A percentile compares a stretch with the other conserved stretches of the same genome.
phyloP scores from a whole-genome alignment of 1,284 basidiomycete species.

The Marasmius oreades region DNA sequence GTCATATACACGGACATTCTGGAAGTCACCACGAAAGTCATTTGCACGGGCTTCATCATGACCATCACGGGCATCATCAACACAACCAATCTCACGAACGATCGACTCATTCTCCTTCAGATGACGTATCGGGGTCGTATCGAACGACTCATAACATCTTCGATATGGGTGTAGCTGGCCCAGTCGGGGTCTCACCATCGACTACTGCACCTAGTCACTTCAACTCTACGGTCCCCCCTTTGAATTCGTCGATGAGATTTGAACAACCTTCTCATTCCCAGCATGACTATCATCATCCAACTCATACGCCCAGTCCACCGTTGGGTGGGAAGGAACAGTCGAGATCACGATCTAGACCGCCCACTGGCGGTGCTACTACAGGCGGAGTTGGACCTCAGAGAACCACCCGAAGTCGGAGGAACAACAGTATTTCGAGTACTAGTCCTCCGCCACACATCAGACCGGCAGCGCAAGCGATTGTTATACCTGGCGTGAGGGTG shows the following conservation, averaged over 20 bases:
- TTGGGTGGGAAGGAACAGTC: constrained; percentile 26
- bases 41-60: constrained; percentile 12
- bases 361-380: constrained; percentile 15
- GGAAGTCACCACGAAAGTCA: constrained; percentile 16
- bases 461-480: constrained; percentile 43
- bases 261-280: constrained; percentile 28
- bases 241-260: constrained; percentile 59
- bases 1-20: constrained; percentile 14
- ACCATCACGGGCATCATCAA: constrained; percentile 27
- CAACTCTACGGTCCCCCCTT: constrained; percentile 55
- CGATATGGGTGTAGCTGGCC: constrained; percentile 45
- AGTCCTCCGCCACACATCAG: constrained; percentile 30
- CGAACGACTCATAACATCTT: constrained; percentile 64
- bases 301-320: constrained; percentile 14
- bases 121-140: constrained; percentile 33
- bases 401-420: constrained; percentile 42
- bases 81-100: constrained; percentile 31
- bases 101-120: constrained; percentile 26
- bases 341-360: constrained; percentile 46
- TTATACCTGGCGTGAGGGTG: constrained; percentile 44
- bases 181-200: not conserved
- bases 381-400: constrained; percentile 44
- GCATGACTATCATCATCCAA: constrained; percentile 27
- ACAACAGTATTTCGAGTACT: constrained; percentile 44
- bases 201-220: constrained; percentile 34